Conservation (phyloP, 2,329 filamentous ascomycete species). For the Colletotrichum tropicale region DNA sequence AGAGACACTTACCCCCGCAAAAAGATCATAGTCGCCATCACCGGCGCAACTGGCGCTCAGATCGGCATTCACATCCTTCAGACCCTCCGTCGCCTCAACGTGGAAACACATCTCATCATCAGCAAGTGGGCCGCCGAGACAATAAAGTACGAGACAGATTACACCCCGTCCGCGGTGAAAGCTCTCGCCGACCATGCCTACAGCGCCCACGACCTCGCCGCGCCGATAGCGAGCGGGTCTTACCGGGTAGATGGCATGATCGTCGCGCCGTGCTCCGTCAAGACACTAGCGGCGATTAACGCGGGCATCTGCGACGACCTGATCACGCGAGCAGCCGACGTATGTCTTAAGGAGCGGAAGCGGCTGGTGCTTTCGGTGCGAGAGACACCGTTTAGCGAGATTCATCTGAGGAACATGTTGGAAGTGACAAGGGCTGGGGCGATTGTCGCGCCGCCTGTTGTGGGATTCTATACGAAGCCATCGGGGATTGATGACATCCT, state of each 20-base stretch:
- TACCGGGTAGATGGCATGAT: constrained; percentile 51
- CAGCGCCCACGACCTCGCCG: constrained; percentile 45
- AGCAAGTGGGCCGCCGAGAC: constrained; percentile 54
- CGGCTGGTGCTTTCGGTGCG: constrained; percentile 42
- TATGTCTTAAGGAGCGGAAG: constrained; percentile 49
- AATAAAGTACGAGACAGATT: constrained; percentile 44
- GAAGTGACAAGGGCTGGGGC: constrained; percentile 39
- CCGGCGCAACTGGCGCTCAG: constrained; percentile 52
- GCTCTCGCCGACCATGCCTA: not conserved
- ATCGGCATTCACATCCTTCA: constrained; percentile 46
- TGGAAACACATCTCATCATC: constrained; percentile 53
- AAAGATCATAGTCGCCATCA: constrained; percentile 51
- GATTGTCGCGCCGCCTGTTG: constrained; percentile 48
- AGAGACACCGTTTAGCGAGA: constrained; percentile 50
- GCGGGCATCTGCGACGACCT: constrained; percentile 48
- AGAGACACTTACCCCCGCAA: constrained; percentile 16
- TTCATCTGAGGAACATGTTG: constrained; percentile 52
- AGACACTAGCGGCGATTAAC: constrained; percentile 47
- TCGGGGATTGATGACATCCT: constrained; percentile 42
- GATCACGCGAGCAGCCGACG: constrained; percentile 48
- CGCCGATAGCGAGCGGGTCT: constrained; percentile 48
- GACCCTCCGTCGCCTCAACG: constrained; percentile 41
- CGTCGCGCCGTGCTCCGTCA: constrained; percentile 51
- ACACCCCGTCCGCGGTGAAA: not conserved
- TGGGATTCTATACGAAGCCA: constrained; percentile 47